Percentiles rank a stretch among this genome's conserved stretches.
These are phyloP conservation scores for Nicotiana undulata DNA, from an alignment of 257 asterid species.

Conservation along the genomic window DNA sequence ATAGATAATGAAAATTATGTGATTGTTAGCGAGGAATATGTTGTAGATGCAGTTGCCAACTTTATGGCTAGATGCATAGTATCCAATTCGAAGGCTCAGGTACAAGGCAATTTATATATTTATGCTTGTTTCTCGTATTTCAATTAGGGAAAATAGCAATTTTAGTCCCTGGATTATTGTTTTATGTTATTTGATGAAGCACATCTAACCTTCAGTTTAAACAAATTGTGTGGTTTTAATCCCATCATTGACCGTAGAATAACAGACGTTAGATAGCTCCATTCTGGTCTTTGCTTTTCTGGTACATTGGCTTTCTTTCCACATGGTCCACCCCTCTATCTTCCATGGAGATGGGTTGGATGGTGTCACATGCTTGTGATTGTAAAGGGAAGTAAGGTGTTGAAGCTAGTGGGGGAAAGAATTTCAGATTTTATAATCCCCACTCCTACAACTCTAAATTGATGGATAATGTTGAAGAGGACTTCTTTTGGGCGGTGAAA, in stretches of 20 bases:
- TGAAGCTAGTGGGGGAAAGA: neutral
- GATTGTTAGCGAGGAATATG: constrained; percentile 64
- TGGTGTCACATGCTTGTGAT: neutral
- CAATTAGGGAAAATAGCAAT: neutral
- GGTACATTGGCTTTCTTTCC: neutral
- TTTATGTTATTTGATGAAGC: neutral
- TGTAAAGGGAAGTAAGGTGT: neutral
- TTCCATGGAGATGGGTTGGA: neutral
- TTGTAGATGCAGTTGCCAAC: constrained; percentile 85
- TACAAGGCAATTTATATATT: constrained; percentile 4
- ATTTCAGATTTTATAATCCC: neutral
- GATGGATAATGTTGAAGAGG: neutral
- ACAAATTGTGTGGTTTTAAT: neutral
- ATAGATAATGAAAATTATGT: constrained; percentile 76
- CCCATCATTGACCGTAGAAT: neutral
- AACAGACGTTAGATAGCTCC: neutral
- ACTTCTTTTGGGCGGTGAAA: neutral
- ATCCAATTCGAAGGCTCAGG: constrained; percentile 71
- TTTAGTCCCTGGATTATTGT: neutral
- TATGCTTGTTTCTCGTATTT: neutral
- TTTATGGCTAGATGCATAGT: constrained; percentile 84
- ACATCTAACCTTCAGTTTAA: neutral
- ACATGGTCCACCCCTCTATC: neutral
- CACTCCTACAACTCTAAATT: neutral
- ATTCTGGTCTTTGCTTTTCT: neutral